These are phyloP conservation scores for Penicillium brevicompactum DNA, from an alignment of 2,329 filamentous ascomycete species.

Conservation along the genomic window DNA sequence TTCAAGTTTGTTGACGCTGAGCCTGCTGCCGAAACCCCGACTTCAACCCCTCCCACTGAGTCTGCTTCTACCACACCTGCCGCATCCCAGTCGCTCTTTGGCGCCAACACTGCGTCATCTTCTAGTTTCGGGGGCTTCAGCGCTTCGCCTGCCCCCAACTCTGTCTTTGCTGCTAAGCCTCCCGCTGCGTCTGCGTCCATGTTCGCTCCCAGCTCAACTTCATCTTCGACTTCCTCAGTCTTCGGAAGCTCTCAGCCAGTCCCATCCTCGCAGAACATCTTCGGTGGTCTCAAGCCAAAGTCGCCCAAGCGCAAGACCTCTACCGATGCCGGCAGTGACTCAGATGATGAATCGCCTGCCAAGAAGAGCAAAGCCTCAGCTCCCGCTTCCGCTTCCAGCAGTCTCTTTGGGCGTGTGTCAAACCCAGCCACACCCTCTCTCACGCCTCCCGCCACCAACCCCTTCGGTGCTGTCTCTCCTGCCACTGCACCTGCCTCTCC, in stretches of 20 bases:
- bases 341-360: conserved; percentile 26
- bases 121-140: background rate
- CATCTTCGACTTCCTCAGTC: conserved; percentile 26
- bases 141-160: background rate
- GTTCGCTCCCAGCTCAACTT: conserved; percentile 7
- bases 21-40: conserved; percentile 4
- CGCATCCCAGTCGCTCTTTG: background rate
- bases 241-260: conserved; percentile 31
- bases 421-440: conserved; percentile 1
- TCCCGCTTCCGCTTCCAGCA: conserved; percentile 28
- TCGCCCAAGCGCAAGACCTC: conserved; percentile 20
- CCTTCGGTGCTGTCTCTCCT: background rate
- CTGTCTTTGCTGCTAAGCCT: background rate
- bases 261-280: conserved; percentile 37
- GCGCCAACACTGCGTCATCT: background rate
- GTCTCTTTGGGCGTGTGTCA: conserved; percentile 40
- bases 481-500: background rate
- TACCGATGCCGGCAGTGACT: conserved; percentile 24
- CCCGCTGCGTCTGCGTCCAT: background rate
- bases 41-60: background rate
- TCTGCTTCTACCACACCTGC: conserved; percentile 4
- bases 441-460: background rate
- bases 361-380: conserved; percentile 25
- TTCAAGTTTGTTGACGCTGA: conserved; percentile 36
- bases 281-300: conserved; percentile 34